Evolutionary conservation across 192 early-diverging fungal genomes (phyloP).

Genomic region (Rhizoclosmatium sp.): DNA sequence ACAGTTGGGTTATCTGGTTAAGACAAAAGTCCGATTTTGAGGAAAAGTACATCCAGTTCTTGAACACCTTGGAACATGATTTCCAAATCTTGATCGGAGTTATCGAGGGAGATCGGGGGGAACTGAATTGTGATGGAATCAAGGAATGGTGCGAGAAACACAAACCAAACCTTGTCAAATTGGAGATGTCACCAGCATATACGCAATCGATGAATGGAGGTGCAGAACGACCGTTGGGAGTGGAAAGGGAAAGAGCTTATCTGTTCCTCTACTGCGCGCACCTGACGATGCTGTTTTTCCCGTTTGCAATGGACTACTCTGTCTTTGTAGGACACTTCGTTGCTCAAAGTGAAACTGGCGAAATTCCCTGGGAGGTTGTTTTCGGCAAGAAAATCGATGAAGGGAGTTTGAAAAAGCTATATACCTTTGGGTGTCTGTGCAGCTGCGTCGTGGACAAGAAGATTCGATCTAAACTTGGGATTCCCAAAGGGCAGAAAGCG

Average conservation of each 20-base stretch:
- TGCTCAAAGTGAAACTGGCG: background rate
- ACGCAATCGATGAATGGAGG: background rate
- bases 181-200: background rate
- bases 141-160: background rate
- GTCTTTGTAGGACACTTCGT: background rate
- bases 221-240: background rate
- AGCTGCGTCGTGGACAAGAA: background rate
- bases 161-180: background rate
- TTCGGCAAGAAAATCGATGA: background rate
- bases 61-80: no score
- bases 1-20: background rate
- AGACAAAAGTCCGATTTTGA: background rate
- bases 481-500: background rate
- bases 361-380: background rate
- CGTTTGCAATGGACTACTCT: background rate
- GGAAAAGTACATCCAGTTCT: no score
- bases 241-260: background rate
- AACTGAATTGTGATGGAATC: background rate
- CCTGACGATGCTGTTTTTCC: background rate
- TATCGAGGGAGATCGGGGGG: slow-evolving; percentile 3
- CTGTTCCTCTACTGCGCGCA: background rate
- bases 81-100: no score
- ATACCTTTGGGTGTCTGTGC: background rate
- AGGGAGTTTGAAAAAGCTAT: background rate
- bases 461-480: background rate